phyloP scores from a whole-genome alignment of 257 asterid species.

The Voacanga thouarsii region DNA sequence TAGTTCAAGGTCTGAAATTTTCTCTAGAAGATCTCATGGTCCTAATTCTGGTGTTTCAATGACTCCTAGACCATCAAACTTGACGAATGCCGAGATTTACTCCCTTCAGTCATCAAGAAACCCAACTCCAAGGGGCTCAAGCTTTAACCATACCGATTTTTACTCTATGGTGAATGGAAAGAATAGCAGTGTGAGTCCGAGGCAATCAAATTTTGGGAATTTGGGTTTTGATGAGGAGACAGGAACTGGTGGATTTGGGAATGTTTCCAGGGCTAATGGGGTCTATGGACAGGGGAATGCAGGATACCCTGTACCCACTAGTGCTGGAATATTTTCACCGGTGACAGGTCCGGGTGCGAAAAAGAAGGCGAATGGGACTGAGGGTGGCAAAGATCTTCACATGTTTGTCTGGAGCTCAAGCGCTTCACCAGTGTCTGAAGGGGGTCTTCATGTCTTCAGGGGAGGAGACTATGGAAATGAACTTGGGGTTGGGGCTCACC shows the following conservation, averaged over 20 bases:
- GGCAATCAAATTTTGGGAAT: slow-evolving; percentile 40
- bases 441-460: slow-evolving; percentile 89
- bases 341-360: slow-evolving; percentile 51
- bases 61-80: slow-evolving; percentile 48
- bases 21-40: slow-evolving; percentile 42
- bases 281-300: slow-evolving; percentile 48
- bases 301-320: slow-evolving; percentile 73
- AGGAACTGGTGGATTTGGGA: slow-evolving; percentile 37
- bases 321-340: slow-evolving; percentile 86
- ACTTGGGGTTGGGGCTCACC: slow-evolving; percentile 65
- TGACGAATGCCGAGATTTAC: slow-evolving; percentile 50
- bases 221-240: slow-evolving; percentile 44
- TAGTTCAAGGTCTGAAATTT: slow-evolving; percentile 47
- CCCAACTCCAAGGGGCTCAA: slow-evolving; percentile 52
- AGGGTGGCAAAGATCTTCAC: slow-evolving; percentile 81
- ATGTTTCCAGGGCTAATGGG: slow-evolving; percentile 42
- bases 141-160: slow-evolving; percentile 46
- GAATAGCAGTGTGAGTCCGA: slow-evolving; percentile 38
- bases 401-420: slow-evolving; percentile 99
- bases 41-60: slow-evolving; percentile 41
- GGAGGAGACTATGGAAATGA: slow-evolving; percentile 79
- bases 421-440: slow-evolving; percentile 97
- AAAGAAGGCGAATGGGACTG: slow-evolving; percentile 61
- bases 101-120: slow-evolving; percentile 51
- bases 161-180: slow-evolving; percentile 46